Evolutionary conservation across 2,329 filamentous ascomycete genomes (phyloP), one percentile per base, ranked within the genome.

Genomic region (Xylaria sp.): DNA sequence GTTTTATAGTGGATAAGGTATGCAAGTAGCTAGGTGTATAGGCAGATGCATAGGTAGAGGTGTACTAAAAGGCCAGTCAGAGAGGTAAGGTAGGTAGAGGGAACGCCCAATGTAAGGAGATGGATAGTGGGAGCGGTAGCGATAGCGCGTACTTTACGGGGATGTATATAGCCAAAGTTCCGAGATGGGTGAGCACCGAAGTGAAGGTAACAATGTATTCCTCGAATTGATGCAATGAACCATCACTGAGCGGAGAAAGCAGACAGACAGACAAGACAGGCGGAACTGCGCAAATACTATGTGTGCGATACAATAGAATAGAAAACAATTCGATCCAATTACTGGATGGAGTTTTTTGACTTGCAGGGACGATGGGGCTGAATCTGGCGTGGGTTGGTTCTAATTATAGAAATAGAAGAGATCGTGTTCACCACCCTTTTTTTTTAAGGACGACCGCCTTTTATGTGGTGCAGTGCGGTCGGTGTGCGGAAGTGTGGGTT

Each of bases 341-440:
- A 75, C 75, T 74, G 66, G 60, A 60, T 65, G 59, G 59, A 53
- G 55, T 76, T 77, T 77, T 75, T 77, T 75, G 74, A 76, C 74
- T 75, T 80, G 79, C 78, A 72, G 79, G 77, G 77, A 75, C 77
- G 75, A 81, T 83, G 83, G 82, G 83, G 83, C 82, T 84, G 82
- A 82, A 84, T 82, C 82, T 83, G 81, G 81, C 79, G 81, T 82
- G 79, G 80, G 70, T 79, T 81, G 82, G 76, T 85, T 81, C 83
- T 84, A 85, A 84, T 83, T 83, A 84, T 85, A 85, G 83, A 82
- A 72, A 84, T 85, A 85, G 83, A 82, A 72, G 75, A 76, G 79
- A 81, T 82, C 79, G 80, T 83, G 82, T 81, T 82, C 79, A 80
- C 77, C 59, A 60, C 37, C 60, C 65, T 70, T 53, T 62, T 55